Evolutionary conservation across 768 basidiomycete species (phyloP).

Genomic region (Flagelloscypha sp.): DNA sequence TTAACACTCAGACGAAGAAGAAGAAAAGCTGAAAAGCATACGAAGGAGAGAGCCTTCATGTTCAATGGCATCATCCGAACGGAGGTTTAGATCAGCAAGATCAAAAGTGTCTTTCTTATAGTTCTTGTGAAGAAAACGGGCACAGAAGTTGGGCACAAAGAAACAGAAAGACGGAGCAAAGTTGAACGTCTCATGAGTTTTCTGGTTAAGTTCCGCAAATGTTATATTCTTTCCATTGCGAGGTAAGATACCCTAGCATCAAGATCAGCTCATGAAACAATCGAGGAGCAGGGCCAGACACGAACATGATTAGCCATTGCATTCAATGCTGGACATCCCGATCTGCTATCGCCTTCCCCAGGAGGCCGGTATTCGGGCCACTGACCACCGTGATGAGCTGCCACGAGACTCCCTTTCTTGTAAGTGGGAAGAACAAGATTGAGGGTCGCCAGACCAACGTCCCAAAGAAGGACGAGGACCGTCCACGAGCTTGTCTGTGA

Average conservation of each 20-base stretch:
- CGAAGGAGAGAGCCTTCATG: slow-evolving; percentile 23
- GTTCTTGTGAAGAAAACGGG: slow-evolving; percentile 45
- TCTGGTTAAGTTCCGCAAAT: slow-evolving; percentile 39
- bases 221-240: slow-evolving; percentile 64
- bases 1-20: neutral
- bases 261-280: neutral
- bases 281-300: slow-evolving; percentile 3
- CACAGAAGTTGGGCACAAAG: slow-evolving; percentile 56
- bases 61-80: slow-evolving; percentile 29
- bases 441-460: slow-evolving; percentile 38
- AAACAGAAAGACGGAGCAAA: slow-evolving; percentile 60
- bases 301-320: slow-evolving; percentile 79
- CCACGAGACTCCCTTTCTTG: slow-evolving; percentile 47
- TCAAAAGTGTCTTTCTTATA: slow-evolving; percentile 55
- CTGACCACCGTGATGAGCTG: slow-evolving; percentile 43
- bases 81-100: slow-evolving; percentile 57
- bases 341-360: slow-evolving; percentile 56
- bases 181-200: slow-evolving; percentile 55
- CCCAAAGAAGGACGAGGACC: slow-evolving; percentile 38
- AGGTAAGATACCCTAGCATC: slow-evolving; percentile 31
- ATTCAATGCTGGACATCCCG: slow-evolving; percentile 69
- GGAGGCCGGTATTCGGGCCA: slow-evolving; percentile 66
- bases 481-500: neutral
- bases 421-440: slow-evolving; percentile 46
- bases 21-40: slow-evolving; percentile 7